Evolutionary conservation across 2,329 filamentous ascomycete genomes (phyloP).

Genomic region (Paramyrothecium sp.): DNA sequence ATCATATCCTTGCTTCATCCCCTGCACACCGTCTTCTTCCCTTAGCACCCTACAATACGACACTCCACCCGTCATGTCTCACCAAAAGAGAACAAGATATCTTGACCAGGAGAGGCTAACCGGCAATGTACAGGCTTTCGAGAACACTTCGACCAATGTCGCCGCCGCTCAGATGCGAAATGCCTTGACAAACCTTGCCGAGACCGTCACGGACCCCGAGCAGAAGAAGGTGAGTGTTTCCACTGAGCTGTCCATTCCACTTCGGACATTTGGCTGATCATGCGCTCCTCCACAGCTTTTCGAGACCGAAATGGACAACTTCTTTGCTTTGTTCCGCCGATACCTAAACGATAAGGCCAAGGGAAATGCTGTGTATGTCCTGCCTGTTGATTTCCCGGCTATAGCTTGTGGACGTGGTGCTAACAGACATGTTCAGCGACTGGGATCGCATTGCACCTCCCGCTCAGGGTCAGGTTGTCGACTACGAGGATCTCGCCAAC

Average conservation of each 20-base stretch:
- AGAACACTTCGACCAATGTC: constrained; percentile 98
- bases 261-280: constrained; percentile 4
- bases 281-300: constrained; percentile 63
- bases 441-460: constrained; percentile 97
- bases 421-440: constrained; percentile 56
- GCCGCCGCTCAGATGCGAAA: constrained; percentile 99
- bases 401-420: constrained; percentile 4
- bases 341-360: constrained; percentile 99
- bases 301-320: constrained; percentile 99
- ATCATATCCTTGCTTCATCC: background rate
- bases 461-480: constrained; percentile 88
- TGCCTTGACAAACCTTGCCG: constrained; percentile 85
- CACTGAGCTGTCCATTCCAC: background rate
- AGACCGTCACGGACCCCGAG: constrained; percentile 80
- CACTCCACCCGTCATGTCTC: background rate
- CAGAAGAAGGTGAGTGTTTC: constrained; percentile 71
- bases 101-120: constrained; percentile 20
- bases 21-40: background rate
- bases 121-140: constrained; percentile 71
- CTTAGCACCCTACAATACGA: background rate
- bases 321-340: constrained; percentile 96
- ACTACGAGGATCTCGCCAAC: constrained; percentile 88
- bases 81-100: background rate
- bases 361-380: constrained; percentile 77
- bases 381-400: constrained; percentile 1